Evolutionary conservation across 2,329 filamentous ascomycete genomes (phyloP), one percentile per base, ranked within the genome.

Genomic region (Magnaporthiopsis poae): DNA sequence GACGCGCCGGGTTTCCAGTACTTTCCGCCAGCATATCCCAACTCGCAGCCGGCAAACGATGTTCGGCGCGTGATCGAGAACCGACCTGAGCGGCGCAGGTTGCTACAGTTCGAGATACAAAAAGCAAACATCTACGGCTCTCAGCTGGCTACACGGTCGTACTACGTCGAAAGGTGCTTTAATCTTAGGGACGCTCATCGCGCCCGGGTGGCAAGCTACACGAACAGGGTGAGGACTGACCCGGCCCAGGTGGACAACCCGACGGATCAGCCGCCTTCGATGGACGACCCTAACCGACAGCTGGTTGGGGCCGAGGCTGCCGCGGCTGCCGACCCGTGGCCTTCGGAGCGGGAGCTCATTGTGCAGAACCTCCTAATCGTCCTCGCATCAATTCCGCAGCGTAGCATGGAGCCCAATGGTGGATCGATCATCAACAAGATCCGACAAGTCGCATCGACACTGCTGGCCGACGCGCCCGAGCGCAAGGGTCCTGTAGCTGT

Each of bases 41-140:
- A 75, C 52, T 13, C 76, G 7, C 79, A 81, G 68, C 80, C 81
- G 0, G 72, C 79, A 11, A 78, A 84, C 68, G 84, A 86, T 69
- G 72, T 85, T 21, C 81, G 82, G 60, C 80, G 79, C 59, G 75
- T 80, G 9, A 79, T 85, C 67, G 80, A 81, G 66, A 76, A 78
- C 27, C 78, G 85, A 33, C 81, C 82, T 1, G 74, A 78, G 33
- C 79, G 81, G 2, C 81, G 85, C 2, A 81, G 85, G 1, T 80
- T 82, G 66, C 75, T 92, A 5, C 91, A 95, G 73, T 92, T 88
- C 70, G 92, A 96, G 77, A 95, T 96, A 36, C 92, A 96, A 75
- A 96, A 96, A 74, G 90, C 91, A 8, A 96, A 96, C 75, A 90
- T 96, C 59, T 92, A 94, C 73, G 87, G 88, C 2, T 94, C 89